Base-by-base conservation (phyloP, 805 yeast genomes). In the Myxozyma mucilagina region DNA sequence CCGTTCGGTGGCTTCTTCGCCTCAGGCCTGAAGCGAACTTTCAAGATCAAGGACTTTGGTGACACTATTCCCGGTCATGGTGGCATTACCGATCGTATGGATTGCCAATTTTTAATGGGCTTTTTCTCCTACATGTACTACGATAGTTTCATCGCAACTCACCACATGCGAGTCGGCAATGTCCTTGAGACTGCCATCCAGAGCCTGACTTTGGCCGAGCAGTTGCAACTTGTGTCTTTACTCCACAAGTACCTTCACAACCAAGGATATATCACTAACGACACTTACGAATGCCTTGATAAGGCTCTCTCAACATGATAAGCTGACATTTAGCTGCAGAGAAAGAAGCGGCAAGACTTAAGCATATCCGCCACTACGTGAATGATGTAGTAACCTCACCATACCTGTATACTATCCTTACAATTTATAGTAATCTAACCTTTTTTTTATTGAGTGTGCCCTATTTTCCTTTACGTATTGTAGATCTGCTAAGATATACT, bases 1-100 rank as follows among this genome's bases (percentile, higher is more conserved):
- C 99, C 99, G 61, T 94, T 94, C 73, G 99, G 99, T 57, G 99
- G 99, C 1, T 94, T 94, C 74, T 94, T 94, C 71, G 98, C 98
- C 6, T 87, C 96, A 56, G 99, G 98, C n/a, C 80, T 94, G 69
- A 94, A 94, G 79, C 85, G 99, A 76, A 90, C 98, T 13, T 92
- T 94, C 77, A 89, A 93, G 71, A 91, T 92, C 57, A 94, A 94
- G 76, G 99, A 94, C 76, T 94, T 94, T 71, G 99, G 98, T 68
- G 96, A 93, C 72, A 93, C 98, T 9, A 94, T 94, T 68, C 99
- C 99, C 14, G 99, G 99, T 36, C 99, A 94, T 73, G 99, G 99
- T 65, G 99, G 99, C 68, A 87, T 94, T 67, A 92, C 97, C 31
- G 99, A 94, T 74, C 84, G 99, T 77, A 87, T 94, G 79, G 99